Base-by-base conservation (phyloP, 768 basidiomycete species). In the Lenzites betulinus region DNA sequence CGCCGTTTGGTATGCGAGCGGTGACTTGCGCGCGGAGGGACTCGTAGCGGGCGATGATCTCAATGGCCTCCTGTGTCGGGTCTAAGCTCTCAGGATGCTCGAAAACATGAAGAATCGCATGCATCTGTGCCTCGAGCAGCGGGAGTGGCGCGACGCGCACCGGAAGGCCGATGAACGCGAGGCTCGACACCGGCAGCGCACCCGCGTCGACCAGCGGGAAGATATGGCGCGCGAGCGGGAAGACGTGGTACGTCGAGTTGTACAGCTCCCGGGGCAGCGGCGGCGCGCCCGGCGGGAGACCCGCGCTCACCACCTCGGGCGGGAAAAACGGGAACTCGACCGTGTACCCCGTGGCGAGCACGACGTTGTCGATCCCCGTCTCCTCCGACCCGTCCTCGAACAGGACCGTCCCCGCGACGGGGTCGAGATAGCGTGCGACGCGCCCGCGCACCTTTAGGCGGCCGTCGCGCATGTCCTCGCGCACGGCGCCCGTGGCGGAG, bases 291-390 rank as follows among this genome's bases (percentile, higher is more conserved):
- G 83, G 79, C 12, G 83, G 81, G 16, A 80, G 49, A n/a, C 0
- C 65, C 70, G 2, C 58, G 52, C 7, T 66, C 71, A 80, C 68
- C 13, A 81, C 68, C 41, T 73, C 66, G 7, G 71, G 51, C 1
- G 74, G 66, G 47, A 93, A 74, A 73, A 92, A 92, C 0, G 88
- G 87, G 64, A 86, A 84, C 13, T 81, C 74, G 44, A 82, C 73
- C 52, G 87, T 75, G 69, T 88, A 94, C 12, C 92, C 92, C 2
- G 92, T 94, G 2, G 90, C 92, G 18, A 93, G 74, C 53, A 92
- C 83, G 63, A 84, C 85, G 62, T 82, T 74, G 63, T 88, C 84
- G 57, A 93, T 76, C 6, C 76, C 77, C 33, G 72, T 64, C 68
- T 89, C 87, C 13, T 70, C 66, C 1, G 81, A 74, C 1, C 83